A percentile compares a stretch with the other conserved stretches of the same genome.
phyloP scores from a whole-genome alignment of 2,329 filamentous ascomycete species.

The Hysterium pulicare region DNA sequence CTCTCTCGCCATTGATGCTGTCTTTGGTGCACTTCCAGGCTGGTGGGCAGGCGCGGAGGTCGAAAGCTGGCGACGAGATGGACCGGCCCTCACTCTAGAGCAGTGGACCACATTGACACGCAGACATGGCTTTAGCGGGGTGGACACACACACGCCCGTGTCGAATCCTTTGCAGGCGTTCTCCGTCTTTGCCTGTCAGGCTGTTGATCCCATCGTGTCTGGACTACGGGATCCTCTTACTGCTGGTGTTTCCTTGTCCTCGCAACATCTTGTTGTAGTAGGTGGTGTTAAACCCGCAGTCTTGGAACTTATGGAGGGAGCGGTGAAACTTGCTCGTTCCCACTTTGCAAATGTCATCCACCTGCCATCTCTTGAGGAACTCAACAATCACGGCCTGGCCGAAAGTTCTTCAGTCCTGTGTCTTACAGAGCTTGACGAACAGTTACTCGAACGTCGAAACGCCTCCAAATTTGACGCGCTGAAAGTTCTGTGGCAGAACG shows the following conservation, averaged over 20 bases:
- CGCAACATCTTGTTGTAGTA: neutral
- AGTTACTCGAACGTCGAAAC: too few species aligned
- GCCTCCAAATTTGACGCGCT: too few species aligned
- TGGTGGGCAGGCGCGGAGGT: neutral
- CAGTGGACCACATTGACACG: too few species aligned
- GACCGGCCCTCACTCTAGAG: constrained; percentile 7
- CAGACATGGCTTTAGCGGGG: too few species aligned
- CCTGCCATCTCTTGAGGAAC: neutral
- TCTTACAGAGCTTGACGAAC: neutral
- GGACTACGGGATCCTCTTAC: too few species aligned
- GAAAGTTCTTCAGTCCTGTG: neutral
- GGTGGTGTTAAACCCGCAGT: neutral
- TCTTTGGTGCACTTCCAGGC: neutral
- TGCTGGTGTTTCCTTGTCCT: neutral
- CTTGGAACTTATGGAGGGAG: neutral
- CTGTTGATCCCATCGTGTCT: too few species aligned
- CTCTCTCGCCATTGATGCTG: neutral
- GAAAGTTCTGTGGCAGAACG: too few species aligned
- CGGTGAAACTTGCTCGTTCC: neutral
- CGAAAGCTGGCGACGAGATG: constrained; percentile 4
- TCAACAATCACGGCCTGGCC: neutral
- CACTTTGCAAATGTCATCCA: neutral
- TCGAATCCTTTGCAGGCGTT: too few species aligned
- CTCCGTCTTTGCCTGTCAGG: too few species aligned
- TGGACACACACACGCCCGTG: too few species aligned